Evolutionary conservation across 495 filamentous ascomycete species (phyloP).

Genomic region (Xylaria grammica): DNA sequence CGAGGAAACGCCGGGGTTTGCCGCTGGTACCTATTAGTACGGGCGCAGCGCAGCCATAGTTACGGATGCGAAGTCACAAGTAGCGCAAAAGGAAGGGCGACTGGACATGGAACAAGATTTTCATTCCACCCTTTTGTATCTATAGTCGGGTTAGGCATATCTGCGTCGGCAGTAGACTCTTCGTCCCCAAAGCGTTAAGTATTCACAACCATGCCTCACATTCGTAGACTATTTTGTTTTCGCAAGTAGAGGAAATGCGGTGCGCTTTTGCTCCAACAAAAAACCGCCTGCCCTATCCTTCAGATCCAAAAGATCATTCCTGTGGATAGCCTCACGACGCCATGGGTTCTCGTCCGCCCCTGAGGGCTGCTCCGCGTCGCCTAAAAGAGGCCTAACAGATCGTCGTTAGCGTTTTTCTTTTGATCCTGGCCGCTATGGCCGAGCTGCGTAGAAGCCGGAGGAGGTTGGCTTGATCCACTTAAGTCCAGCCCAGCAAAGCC

Average conservation of each 20-base stretch:
- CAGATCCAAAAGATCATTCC: slow-evolving; percentile 26
- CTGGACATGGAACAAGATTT: slow-evolving; percentile 4
- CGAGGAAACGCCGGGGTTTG: too few species aligned
- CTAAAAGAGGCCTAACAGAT: slow-evolving; percentile 89
- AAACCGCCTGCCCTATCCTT: not conserved
- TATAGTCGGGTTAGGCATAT: slow-evolving; percentile 12
- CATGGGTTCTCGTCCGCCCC: not conserved
- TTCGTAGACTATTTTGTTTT: slow-evolving; percentile 1
- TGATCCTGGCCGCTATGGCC: slow-evolving; percentile 40
- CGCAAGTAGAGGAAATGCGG: not conserved
- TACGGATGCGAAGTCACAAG: not conserved
- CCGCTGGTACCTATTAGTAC: not conserved
- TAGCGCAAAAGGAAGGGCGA: not conserved
- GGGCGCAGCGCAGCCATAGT: not conserved
- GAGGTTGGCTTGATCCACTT: slow-evolving; percentile 63
- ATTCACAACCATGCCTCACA: slow-evolving; percentile 5
- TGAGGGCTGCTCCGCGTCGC: not conserved
- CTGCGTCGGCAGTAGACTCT: not conserved
- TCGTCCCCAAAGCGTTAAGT: not conserved
- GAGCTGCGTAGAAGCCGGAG: slow-evolving; percentile 57
- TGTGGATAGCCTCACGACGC: not conserved
- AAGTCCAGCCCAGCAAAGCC: slow-evolving; percentile 84
- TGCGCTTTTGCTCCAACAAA: not conserved
- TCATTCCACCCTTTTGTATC: slow-evolving; percentile 17
- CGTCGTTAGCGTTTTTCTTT: slow-evolving; percentile 73